These are phyloP conservation scores for Heterobasidion occidentale DNA, from an alignment of 1,284 basidiomycete species.

Conservation along the genomic window DNA sequence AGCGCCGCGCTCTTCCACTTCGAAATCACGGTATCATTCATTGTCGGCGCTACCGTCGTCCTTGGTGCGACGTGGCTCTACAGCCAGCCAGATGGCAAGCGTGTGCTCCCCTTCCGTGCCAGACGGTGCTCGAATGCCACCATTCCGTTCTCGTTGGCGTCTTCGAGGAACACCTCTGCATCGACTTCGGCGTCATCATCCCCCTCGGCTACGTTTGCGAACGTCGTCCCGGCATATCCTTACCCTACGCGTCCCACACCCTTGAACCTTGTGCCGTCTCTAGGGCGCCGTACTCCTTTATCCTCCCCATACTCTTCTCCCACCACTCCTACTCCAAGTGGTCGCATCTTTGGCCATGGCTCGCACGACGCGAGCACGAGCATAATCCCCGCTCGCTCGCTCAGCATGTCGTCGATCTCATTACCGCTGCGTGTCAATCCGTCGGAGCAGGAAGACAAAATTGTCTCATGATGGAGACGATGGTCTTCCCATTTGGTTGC, in stretches of 20 bases:
- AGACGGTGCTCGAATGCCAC: slow-evolving; percentile 10
- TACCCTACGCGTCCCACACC: slow-evolving; percentile 9
- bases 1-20: slow-evolving; percentile 86
- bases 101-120: slow-evolving; percentile 9
- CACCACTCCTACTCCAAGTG: slow-evolving; percentile 9
- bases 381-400: slow-evolving; percentile 8
- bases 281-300: slow-evolving; percentile 12
- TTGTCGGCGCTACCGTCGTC: slow-evolving; percentile 77
- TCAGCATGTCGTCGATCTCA: slow-evolving; percentile 12
- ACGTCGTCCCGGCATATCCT: not conserved
- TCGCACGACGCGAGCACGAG: not conserved
- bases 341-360: not conserved
- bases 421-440: not conserved
- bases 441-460: not conserved
- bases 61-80: slow-evolving; percentile 87
- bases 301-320: slow-evolving; percentile 11
- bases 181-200: not conserved
- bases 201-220: slow-evolving; percentile 1
- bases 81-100: slow-evolving; percentile 47
- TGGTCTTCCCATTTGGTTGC: not conserved
- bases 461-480: not conserved
- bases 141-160: slow-evolving; percentile 5
- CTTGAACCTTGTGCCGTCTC: slow-evolving; percentile 6
- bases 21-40: slow-evolving; percentile 77
- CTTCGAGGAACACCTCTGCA: not conserved